Conservation (phyloP, 2,329 filamentous ascomycete genomes). For the Diplodia scrobiculata region DNA sequence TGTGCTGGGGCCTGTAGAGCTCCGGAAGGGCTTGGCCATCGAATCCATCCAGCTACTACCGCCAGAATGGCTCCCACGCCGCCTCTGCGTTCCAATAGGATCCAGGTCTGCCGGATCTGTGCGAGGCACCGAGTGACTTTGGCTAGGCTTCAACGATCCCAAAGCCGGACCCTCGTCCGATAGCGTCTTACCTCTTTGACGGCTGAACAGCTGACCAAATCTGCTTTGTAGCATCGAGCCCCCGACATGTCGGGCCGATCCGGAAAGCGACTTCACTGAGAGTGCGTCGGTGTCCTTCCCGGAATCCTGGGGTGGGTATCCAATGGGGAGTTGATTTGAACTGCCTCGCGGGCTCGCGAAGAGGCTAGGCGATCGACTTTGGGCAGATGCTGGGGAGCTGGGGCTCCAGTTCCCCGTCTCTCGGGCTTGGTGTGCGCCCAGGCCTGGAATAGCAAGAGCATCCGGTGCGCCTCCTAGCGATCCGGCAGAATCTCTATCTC, state of each 20-base stretch:
- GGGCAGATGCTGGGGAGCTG: conserved; percentile 48
- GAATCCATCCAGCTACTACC: conserved; percentile 60
- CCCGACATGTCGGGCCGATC: conserved; percentile 52
- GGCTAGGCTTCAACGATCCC: conserved; percentile 68
- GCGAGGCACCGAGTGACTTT: conserved; percentile 76
- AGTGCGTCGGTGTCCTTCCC: conserved; percentile 50
- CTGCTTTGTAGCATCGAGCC: conserved; percentile 46
- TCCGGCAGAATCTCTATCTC: conserved; percentile 37
- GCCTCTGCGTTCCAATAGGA: conserved; percentile 52
- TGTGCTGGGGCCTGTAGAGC: conserved; percentile 38
- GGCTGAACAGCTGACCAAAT: conserved; percentile 65
- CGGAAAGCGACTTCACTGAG: conserved; percentile 53
- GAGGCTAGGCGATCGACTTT: conserved; percentile 49
- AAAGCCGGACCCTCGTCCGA: conserved; percentile 65
- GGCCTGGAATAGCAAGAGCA: conserved; percentile 44
- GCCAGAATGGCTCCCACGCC: conserved; percentile 59
- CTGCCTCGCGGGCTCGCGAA: conserved; percentile 54
- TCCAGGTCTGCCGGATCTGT: conserved; percentile 53
- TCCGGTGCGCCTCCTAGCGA: conserved; percentile 37
- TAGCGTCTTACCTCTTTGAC: conserved; percentile 62
- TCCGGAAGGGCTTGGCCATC: conserved; percentile 41
- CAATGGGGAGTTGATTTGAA: conserved; percentile 46
- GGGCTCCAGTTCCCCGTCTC: conserved; percentile 42
- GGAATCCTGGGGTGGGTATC: conserved; percentile 45
- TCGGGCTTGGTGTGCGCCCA: conserved; percentile 46